A percentile compares a stretch with the other conserved stretches of the same genome.
Evolutionary conservation across 1,284 basidiomycete species (phyloP).

Genomic region (Ustanciosporium gigantosporum): DNA sequence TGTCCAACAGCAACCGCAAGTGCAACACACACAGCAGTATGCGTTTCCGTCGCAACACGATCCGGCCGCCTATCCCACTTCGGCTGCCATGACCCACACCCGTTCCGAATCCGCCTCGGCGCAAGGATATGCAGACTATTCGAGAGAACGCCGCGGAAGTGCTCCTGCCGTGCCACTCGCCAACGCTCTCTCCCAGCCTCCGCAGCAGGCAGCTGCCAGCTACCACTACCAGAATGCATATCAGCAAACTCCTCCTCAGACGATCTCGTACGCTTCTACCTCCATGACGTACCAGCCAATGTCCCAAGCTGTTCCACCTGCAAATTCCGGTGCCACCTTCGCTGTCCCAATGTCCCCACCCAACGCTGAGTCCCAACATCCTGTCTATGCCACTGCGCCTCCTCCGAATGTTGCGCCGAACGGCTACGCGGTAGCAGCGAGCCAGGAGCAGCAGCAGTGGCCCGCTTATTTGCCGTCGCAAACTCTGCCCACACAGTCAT

Average conservation of each 20-base stretch:
- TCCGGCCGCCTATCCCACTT: background rate
- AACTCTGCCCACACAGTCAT: background rate
- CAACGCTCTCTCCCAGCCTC: background rate
- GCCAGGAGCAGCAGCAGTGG: background rate
- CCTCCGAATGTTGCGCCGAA: background rate
- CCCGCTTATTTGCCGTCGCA: background rate
- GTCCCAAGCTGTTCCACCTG: background rate
- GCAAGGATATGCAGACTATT: background rate
- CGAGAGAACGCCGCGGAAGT: background rate
- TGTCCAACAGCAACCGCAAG: background rate
- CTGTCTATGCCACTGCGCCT: conserved; percentile 1
- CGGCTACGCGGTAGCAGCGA: background rate
- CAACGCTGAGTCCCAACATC: conserved; percentile 1
- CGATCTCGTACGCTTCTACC: background rate
- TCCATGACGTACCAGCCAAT: background rate
- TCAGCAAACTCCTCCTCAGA: background rate
- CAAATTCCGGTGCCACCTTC: background rate
- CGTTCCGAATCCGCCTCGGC: conserved; percentile 1
- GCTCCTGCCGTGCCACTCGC: background rate
- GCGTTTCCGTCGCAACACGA: conserved; percentile 1
- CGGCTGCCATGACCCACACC: background rate
- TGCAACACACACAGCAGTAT: conserved; percentile 5
- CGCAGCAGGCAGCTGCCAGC: background rate
- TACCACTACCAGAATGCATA: background rate
- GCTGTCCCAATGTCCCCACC: background rate